These are phyloP conservation scores for Suillus weaverae DNA, from an alignment of 768 basidiomycete genomes.

Conservation along the genomic window DNA sequence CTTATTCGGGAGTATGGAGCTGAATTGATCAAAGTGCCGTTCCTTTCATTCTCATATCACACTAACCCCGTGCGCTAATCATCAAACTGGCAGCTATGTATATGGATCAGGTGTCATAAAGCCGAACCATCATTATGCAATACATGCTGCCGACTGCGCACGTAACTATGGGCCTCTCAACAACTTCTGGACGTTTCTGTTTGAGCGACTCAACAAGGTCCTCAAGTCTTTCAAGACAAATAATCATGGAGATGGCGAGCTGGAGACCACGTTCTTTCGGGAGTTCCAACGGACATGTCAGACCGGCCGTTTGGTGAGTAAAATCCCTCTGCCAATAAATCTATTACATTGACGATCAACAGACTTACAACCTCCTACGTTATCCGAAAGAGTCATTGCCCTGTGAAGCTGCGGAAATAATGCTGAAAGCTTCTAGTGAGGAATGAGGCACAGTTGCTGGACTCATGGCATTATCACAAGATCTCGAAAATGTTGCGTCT, in stretches of 20 bases:
- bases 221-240: conserved; percentile 36
- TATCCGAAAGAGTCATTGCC: background rate
- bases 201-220: conserved; percentile 37
- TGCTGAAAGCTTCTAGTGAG: conserved; percentile 11
- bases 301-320: background rate
- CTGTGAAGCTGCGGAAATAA: background rate
- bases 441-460: conserved; percentile 1
- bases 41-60: too few relatives aligned
- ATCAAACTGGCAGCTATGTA: conserved; percentile 25
- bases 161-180: conserved; percentile 37
- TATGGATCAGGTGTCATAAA: conserved; percentile 30
- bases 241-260: conserved; percentile 33
- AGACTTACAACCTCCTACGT: background rate
- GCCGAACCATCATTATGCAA: conserved; percentile 40
- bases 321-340: too few relatives aligned
- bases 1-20: conserved; percentile 24
- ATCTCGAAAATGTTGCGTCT: background rate
- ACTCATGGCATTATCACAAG: background rate
- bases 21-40: conserved; percentile 23
- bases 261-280: conserved; percentile 30
- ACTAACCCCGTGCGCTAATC: too few relatives aligned
- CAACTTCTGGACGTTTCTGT: conserved; percentile 40
- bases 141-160: conserved; percentile 27
- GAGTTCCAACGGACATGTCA: conserved; percentile 23
- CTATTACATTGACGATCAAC: too few relatives aligned